These are phyloP conservation scores for Erodium maritimum DNA, from an alignment of 345 rosid species.

Conservation along the genomic window DNA sequence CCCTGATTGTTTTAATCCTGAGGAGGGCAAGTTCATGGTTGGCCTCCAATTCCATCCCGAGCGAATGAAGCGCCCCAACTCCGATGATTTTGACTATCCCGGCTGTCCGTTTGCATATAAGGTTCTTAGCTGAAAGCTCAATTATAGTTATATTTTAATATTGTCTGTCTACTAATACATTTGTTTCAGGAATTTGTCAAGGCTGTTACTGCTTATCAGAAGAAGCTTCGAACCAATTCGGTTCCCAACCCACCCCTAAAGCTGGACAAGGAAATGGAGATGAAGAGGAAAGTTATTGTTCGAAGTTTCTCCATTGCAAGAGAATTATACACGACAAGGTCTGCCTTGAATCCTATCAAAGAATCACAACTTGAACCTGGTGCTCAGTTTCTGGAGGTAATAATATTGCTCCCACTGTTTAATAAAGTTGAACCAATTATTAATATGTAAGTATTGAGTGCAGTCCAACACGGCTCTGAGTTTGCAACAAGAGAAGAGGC, in stretches of 20 bases:
- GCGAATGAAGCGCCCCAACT: slow-evolving; percentile 47
- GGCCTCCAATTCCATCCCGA: slow-evolving; percentile 92
- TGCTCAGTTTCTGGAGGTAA: slow-evolving; percentile 81
- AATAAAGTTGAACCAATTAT: no score
- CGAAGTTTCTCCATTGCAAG: slow-evolving; percentile 71
- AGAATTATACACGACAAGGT: slow-evolving; percentile 36
- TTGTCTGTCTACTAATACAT: no score
- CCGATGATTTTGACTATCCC: slow-evolving; percentile 57
- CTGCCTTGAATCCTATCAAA: slow-evolving; percentile 26
- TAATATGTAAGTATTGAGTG: no score
- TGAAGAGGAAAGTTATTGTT: slow-evolving; percentile 36
- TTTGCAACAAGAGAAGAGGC: slow-evolving; percentile 59
- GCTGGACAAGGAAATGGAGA: slow-evolving; percentile 55
- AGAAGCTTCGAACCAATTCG: slow-evolving; percentile 36
- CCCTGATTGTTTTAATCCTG: slow-evolving; percentile 58
- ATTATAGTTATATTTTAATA: no score
- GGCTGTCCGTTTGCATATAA: slow-evolving; percentile 76
- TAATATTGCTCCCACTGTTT: no score
- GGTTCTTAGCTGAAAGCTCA: no score
- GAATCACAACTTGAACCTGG: slow-evolving; percentile 53
- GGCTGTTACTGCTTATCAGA: slow-evolving; percentile 75
- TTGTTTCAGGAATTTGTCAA: slow-evolving; percentile 75
- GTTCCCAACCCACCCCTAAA: slow-evolving; percentile 27
- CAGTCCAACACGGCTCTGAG: slow-evolving; percentile 70
- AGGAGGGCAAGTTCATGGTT: slow-evolving; percentile 69